Base-by-base conservation (phyloP, 106 monocot genomes). In the Narthecium ossifragum region DNA sequence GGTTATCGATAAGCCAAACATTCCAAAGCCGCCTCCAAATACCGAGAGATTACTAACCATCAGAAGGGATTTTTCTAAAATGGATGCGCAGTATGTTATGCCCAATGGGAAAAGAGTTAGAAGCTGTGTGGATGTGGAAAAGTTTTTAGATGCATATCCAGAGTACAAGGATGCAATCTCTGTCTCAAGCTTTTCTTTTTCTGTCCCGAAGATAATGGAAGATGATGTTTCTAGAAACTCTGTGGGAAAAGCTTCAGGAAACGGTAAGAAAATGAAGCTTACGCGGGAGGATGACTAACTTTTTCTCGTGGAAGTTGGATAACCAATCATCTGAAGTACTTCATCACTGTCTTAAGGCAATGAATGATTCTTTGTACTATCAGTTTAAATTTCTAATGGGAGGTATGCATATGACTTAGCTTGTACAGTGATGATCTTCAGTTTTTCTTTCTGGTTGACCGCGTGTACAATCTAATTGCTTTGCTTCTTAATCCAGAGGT, bases 1-100 rank as follows among this genome's bases (percentile, higher is more conserved):
- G 93, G 79, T 85, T 14, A 63, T 88, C 23, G 93, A 93, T 46
- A 93, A 82, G 68, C 93, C 93, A 38, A 82, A 93, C 60, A 46
- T 88, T 63, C 88, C 93, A 9, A 93, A 93, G 56, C 20, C 88
- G 4, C 93, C 93, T 5, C 40, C 62, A 2, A 64, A 59, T 11
- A 75, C 74, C 1, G 68, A 69, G 59, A 77, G 93, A 59, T 32
- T 56, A 8, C 25, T 93, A 46, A 54, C 28, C 0, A 73, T 93
- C 85, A 76, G 93, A 52, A 69, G 34, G 43, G 82, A 93, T 64
- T 71, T 76, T 26, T 82, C 88, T 0, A 93, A 88, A 61, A 46
- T 88, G 61, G 93, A 93, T 72, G 65, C 62, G 8, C 24, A 51
- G 32, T 93, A 93, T 46, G 31, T 82, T 20, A 85, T 93, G 93